A percentile compares a stretch with the other conserved stretches of the same genome.
Evolutionary conservation across 2,329 filamentous ascomycete genomes (phyloP).

Genomic region (Penicillium hesseltinei): DNA sequence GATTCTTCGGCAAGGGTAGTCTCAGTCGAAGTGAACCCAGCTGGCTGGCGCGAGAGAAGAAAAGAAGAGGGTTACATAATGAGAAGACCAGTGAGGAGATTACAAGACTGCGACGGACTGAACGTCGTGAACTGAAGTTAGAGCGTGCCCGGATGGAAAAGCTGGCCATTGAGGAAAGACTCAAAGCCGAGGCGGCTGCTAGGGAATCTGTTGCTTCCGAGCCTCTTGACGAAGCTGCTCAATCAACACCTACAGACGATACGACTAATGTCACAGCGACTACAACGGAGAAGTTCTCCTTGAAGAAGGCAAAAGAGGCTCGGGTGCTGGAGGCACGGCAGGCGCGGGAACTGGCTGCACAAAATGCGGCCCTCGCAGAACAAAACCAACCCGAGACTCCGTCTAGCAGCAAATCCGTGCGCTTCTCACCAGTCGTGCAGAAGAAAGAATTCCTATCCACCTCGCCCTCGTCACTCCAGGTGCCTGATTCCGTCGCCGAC

Average conservation of each 20-base stretch:
- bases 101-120: slow-evolving; percentile 72
- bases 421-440: slow-evolving; percentile 67
- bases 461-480: slow-evolving; percentile 13
- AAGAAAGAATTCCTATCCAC: slow-evolving; percentile 57
- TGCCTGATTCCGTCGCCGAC: slow-evolving; percentile 14
- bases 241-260: slow-evolving; percentile 16
- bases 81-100: slow-evolving; percentile 75
- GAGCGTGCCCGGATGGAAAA: slow-evolving; percentile 86
- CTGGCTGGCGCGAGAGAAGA: slow-evolving; percentile 82
- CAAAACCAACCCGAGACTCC: slow-evolving; percentile 5
- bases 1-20: slow-evolving; percentile 94
- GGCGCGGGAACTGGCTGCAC: slow-evolving; percentile 12
- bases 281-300: slow-evolving; percentile 33
- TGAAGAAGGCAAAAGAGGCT: slow-evolving; percentile 36
- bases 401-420: slow-evolving; percentile 58
- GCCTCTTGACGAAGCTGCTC: slow-evolving; percentile 8
- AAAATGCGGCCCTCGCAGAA: slow-evolving; percentile 13
- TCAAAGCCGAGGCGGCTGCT: slow-evolving; percentile 52
- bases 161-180: slow-evolving; percentile 74
- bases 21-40: slow-evolving; percentile 92
- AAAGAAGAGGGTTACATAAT: slow-evolving; percentile 63
- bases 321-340: slow-evolving; percentile 25
- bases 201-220: slow-evolving; percentile 25
- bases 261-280: slow-evolving; percentile 17
- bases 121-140: slow-evolving; percentile 81